Base-by-base conservation (phyloP, 495 filamentous ascomycete species). In the Aspergillus ostianus region DNA sequence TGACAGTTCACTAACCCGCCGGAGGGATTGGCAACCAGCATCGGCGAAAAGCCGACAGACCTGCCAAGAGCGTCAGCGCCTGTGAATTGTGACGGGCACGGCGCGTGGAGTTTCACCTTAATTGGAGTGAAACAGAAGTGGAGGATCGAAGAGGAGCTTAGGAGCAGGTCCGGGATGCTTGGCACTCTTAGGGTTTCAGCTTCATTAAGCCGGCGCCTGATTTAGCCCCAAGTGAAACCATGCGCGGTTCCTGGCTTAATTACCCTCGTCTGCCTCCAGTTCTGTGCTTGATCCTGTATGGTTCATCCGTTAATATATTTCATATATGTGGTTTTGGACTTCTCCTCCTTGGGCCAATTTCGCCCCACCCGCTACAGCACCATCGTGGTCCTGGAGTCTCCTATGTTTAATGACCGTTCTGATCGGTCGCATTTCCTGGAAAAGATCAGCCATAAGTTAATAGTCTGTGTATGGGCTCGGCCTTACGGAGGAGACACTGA, bases 101-200 rank as follows among this genome's bases (percentile, higher is more conserved):
- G 36, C 36, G 36, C 54, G 41, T 48, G 15, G 26, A 49, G 65
- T 67, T 67, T 67, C 65, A 64, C 41, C 23, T 64, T 62, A 51
- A 64, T 67, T 64, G 58, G 60, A 46, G 53, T 67, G 59, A 58
- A 61, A 64, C 58, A 57, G 15, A 32, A 50, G 36, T 36, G 55
- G 51, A 29, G 30, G 47, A 29, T 46, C 55, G 36, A 47, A 45
- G 36, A 45, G 45, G 32, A 48, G 18, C 23, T 55, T 54, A 56
- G 60, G 55, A 51, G 51, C 55, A 57, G 53, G 51, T 55, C 53
- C 59, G 58, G 55, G 60, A 57, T 62, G 58, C 59, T 62, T 58
- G 65, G 65, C 61, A 53, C 59, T 46, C n/a, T 53, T 57, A 45
- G 53, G 59, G 65, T 64, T 67, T 67, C 65, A 67, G 49, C 57